Base-by-base conservation (phyloP, 345 rosid genomes). In the Corchorus olitorius region DNA sequence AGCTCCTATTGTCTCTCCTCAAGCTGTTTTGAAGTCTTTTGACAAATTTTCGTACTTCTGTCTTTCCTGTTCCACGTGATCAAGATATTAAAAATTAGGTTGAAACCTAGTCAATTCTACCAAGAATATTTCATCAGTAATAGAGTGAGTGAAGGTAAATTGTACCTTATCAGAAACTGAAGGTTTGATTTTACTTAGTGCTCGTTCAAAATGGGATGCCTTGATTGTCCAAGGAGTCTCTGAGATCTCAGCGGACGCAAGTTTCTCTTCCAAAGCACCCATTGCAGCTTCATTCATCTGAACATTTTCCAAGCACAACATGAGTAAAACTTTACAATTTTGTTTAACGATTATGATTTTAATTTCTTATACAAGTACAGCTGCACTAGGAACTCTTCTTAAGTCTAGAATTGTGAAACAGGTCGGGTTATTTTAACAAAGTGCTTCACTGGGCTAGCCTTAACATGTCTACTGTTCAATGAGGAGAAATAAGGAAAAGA, bases 241-340 rank as follows among this genome's bases (percentile, higher is more conserved):
- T 65, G 64, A 27, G 62, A 61, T 81, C 59, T 60, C 72, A 17
- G 45, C 71, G 54, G 78, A 77, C 20, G 50, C 72, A 75, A 76
- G 78, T 33, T 72, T 81, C 77, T 89, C 97, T 62, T 84, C 88
- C 60, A 88, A 81, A 76, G 98, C 98, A 79, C 80, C 75, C 86
- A 84, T 82, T 77, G 90, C 89, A 54, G 97, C 97, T 79, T 89
- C 93, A 53, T 89, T 84, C 88, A 92, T 85, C 98, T 90, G 80
- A 37, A 74, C 58, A 20, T 49, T 70, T 76, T 74, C 17, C 17
- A 56, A 62, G 33, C 43, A 9, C 33, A 53, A n/a, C n/a, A n/a
- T n/a, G n/a, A 35, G 0, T 17, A 17, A 35, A 70, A 15, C 15
- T 68, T n/a, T 48, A 20, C 48, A 48, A 3, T 17, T 63, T 27